phyloP scores from a whole-genome alignment of 2,329 filamentous ascomycete genomes.

The Penicillium sp. region DNA sequence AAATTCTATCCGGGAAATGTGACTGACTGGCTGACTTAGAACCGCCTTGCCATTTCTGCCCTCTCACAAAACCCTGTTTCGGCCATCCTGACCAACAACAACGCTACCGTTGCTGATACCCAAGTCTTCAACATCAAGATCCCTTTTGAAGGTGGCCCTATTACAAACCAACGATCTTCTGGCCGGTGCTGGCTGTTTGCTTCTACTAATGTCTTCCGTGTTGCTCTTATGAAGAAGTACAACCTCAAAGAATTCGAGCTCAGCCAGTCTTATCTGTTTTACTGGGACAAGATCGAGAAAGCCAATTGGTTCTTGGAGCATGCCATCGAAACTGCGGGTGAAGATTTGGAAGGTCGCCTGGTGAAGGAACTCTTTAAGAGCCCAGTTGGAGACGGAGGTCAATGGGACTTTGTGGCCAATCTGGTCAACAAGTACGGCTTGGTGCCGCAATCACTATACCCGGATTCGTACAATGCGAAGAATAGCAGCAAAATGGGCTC shows the following conservation, averaged over 20 bases:
- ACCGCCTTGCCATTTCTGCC: constrained; percentile 71
- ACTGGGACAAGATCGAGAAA: constrained; percentile 93
- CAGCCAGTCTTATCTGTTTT: constrained; percentile 84
- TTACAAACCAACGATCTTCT: constrained; percentile 78
- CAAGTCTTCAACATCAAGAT: constrained; percentile 83
- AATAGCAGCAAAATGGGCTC: constrained; percentile 66
- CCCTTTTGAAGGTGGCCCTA: constrained; percentile 73
- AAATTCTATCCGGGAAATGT: neutral
- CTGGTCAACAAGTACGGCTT: constrained; percentile 82
- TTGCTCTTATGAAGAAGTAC: constrained; percentile 83
- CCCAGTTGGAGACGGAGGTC: constrained; percentile 75
- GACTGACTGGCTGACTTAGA: constrained; percentile 30
- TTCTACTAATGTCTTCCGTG: constrained; percentile 82
- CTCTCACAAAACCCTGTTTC: constrained; percentile 65
- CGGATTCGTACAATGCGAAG: constrained; percentile 75
- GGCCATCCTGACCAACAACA: constrained; percentile 61
- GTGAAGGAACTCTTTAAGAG: constrained; percentile 65
- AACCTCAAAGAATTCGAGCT: constrained; percentile 74
- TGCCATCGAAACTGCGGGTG: constrained; percentile 67
- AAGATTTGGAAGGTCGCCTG: constrained; percentile 68
- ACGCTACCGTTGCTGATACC: constrained; percentile 62
- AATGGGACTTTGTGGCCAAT: constrained; percentile 91
- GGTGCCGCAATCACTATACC: constrained; percentile 77
- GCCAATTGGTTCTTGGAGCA: constrained; percentile 85
- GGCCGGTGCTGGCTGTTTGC: constrained; percentile 92